phyloP scores from a whole-genome alignment of 2,329 filamentous ascomycete genomes.

The Furcasterigmium sp. region DNA sequence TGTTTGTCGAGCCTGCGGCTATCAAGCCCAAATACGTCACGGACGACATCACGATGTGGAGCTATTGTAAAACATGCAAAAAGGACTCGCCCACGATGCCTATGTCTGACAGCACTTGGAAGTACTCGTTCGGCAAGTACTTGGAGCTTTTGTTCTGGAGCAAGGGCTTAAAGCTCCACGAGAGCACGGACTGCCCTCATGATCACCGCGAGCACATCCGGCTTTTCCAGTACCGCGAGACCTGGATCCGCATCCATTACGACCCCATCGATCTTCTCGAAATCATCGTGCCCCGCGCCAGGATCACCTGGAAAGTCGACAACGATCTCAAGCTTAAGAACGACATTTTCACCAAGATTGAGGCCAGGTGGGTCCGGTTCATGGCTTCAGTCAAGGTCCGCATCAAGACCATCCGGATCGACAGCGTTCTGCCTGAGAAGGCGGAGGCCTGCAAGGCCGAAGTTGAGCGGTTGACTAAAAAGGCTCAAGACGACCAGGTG shows the following conservation, averaged over 20 bases:
- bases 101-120: conserved; percentile 94
- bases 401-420: conserved; percentile 82
- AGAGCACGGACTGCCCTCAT: conserved; percentile 71
- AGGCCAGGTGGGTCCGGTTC: conserved; percentile 79
- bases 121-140: conserved; percentile 98
- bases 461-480: conserved; percentile 71
- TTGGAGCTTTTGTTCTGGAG: conserved; percentile 98
- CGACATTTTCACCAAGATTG: conserved; percentile 75
- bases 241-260: conserved; percentile 84
- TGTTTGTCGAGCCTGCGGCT: conserved; percentile 65
- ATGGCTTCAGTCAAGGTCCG: conserved; percentile 81
- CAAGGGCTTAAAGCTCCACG: conserved; percentile 68
- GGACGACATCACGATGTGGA: conserved; percentile 91
- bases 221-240: conserved; percentile 85
- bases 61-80: conserved; percentile 85
- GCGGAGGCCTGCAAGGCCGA: conserved; percentile 75
- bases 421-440: conserved; percentile 86
- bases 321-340: conserved; percentile 91
- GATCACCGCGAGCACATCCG: conserved; percentile 88
- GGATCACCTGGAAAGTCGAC: conserved; percentile 97
- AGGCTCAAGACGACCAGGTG: conserved; percentile 77
- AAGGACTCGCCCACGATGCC: conserved; percentile 83
- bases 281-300: conserved; percentile 83
- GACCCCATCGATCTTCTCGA: conserved; percentile 90
- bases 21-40: conserved; percentile 44